Base-by-base conservation (phyloP, 306 rosid genomes). In the Lathyrus sativus region DNA sequence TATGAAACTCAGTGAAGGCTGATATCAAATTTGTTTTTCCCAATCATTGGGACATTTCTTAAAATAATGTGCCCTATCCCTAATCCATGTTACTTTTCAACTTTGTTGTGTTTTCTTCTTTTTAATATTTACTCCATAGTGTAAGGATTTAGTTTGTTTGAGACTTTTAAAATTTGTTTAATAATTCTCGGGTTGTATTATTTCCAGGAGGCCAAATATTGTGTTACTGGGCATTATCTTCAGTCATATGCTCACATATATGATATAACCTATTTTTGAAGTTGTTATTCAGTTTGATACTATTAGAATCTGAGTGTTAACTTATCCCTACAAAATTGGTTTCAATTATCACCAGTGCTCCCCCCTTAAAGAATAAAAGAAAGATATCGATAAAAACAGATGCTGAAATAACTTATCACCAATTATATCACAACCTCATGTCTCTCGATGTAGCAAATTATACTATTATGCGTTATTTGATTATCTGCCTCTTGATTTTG, bases 361-460 rank as follows among this genome's bases (percentile, higher is more conserved):
- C n/a, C n/a, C n/a, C n/a, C n/a, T n/a, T n/a, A n/a, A n/a, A n/a
- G n/a, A n/a, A n/a, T n/a, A n/a, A n/a, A n/a, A n/a, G n/a, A n/a
- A n/a, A n/a, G n/a, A n/a, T n/a, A n/a, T n/a, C n/a, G n/a, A n/a
- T n/a, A n/a, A n/a, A n/a, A n/a, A n/a, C 42, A 26, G 19, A 71
- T 71, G 75, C 59, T 17, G 46, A 33, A 33, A 45, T 26, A 71
- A 59, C 49, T 59, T 31, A 6, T 62, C 62, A 49, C 55, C 62
- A 48, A 38, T 48, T 72, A 63, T 51, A 63, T 15, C 6, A 22
- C 11, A n/a, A 19, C 12, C 12, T 53, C 33, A 43, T 33, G 17
- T 43, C 72, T 74, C 15, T 24, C 64, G 14, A 8, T 65, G 48
- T 65, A 53, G 72, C 12, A 44, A 63, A 37, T 15, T 54, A 28